phyloP scores from a whole-genome alignment of 768 basidiomycete genomes.

The Trametes cingulata region DNA sequence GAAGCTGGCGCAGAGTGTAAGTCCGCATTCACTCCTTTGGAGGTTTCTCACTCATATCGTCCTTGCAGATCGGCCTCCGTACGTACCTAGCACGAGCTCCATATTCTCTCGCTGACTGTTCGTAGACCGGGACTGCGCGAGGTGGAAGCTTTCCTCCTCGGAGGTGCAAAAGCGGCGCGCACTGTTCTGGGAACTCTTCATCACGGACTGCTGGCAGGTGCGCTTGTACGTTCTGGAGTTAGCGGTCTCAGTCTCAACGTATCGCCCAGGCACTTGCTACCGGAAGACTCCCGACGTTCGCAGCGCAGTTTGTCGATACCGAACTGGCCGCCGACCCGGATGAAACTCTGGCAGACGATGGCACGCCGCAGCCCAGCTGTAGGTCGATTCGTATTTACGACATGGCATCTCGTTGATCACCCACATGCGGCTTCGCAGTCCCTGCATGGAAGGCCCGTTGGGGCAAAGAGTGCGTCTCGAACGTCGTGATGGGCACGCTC shows the following conservation, averaged over 20 bases:
- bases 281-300: conserved; percentile 42
- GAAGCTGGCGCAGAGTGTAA: conserved; percentile 61
- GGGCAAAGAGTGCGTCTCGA: conserved; percentile 52
- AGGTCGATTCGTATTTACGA: conserved; percentile 44
- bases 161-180: conserved; percentile 63
- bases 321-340: conserved; percentile 60
- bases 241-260: too few relatives aligned
- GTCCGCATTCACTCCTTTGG: conserved; percentile 25
- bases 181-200: conserved; percentile 72
- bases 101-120: conserved; percentile 24
- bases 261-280: conserved; percentile 45
- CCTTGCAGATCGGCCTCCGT: conserved; percentile 47
- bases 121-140: conserved; percentile 70
- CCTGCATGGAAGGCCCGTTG: conserved; percentile 60
- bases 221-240: conserved; percentile 5
- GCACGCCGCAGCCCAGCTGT: conserved; percentile 51
- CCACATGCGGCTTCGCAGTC: conserved; percentile 49
- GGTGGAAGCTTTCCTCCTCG: conserved; percentile 63
- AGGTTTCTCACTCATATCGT: not conserved
- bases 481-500: conserved; percentile 57
- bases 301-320: conserved; percentile 43
- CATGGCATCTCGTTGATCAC: conserved; percentile 25
- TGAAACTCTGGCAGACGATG: conserved; percentile 51
- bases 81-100: conserved; percentile 35
- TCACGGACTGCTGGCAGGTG: conserved; percentile 48